phyloP scores from a whole-genome alignment of 2,329 filamentous ascomycete genomes.

The Ophiostoma sp. region DNA sequence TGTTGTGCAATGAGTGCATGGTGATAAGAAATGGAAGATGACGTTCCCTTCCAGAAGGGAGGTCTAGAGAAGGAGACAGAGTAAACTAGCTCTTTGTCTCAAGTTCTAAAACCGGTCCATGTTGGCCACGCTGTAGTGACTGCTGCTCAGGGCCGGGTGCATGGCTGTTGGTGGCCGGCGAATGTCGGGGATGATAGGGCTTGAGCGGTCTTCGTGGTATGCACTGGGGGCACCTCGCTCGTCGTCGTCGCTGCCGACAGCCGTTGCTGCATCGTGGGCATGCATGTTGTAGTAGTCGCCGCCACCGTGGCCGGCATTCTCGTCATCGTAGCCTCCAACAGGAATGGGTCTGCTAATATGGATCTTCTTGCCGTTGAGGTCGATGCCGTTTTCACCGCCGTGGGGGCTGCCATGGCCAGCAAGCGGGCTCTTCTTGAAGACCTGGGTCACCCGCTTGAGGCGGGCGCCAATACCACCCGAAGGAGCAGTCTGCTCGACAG shows the following conservation, averaged over 20 bases:
- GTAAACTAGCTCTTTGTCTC: slow-evolving; percentile 30
- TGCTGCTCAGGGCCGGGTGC: slow-evolving; percentile 47
- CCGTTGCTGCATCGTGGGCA: slow-evolving; percentile 12
- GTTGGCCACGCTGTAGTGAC: slow-evolving; percentile 29
- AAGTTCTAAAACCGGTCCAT: slow-evolving; percentile 5
- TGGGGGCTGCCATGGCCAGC: background rate
- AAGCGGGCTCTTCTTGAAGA: slow-evolving; percentile 25
- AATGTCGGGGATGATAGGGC: slow-evolving; percentile 52
- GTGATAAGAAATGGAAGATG: background rate
- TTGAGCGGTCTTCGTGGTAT: slow-evolving; percentile 38
- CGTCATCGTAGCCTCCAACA: slow-evolving; percentile 32
- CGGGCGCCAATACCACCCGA: slow-evolving; percentile 13
- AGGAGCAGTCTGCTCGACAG: background rate
- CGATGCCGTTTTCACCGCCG: slow-evolving; percentile 31
- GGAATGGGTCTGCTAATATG: slow-evolving; percentile 43
- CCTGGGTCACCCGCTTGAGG: slow-evolving; percentile 29
- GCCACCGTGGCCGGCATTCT: slow-evolving; percentile 35
- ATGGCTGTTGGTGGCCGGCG: slow-evolving; percentile 53
- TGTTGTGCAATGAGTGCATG: background rate
- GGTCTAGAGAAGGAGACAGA: background rate
- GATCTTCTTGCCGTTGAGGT: slow-evolving; percentile 34
- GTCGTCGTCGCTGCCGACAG: slow-evolving; percentile 15
- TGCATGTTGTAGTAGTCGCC: slow-evolving; percentile 25
- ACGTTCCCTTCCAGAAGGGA: background rate
- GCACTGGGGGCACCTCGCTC: slow-evolving; percentile 10